phyloP scores from a whole-genome alignment of 2,329 filamentous ascomycete genomes.

The Aureobasidium sp. region DNA sequence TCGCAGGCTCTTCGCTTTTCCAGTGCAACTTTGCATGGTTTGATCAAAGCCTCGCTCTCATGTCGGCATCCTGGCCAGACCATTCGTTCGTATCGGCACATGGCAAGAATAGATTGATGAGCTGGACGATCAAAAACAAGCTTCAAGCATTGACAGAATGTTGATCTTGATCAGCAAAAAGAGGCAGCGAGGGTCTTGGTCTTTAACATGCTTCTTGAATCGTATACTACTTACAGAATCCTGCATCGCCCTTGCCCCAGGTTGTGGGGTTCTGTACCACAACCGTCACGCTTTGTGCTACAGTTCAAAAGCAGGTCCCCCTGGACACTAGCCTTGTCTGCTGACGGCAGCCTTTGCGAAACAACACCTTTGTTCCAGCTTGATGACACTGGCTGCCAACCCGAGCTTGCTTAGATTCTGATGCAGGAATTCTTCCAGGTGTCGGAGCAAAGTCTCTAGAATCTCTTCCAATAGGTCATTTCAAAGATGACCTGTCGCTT shows the following conservation, averaged over 20 bases:
- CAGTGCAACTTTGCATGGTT: neutral
- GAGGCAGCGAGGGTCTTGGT: neutral
- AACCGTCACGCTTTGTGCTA: neutral
- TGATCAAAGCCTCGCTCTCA: neutral
- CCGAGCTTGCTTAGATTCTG: neutral
- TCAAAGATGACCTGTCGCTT: constrained; percentile 1
- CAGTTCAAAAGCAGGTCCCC: constrained; percentile 6
- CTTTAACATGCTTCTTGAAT: neutral
- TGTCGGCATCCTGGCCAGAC: constrained; percentile 11
- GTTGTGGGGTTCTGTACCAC: constrained; percentile 8
- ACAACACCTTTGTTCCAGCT: neutral
- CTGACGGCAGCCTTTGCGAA: neutral
- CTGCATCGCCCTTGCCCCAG: neutral
- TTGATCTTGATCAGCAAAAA: neutral
- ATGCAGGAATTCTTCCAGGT: neutral
- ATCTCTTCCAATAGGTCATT: neutral
- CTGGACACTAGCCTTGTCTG: neutral
- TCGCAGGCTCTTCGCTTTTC: constrained; percentile 8
- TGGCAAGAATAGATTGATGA: neutral
- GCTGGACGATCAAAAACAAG: neutral
- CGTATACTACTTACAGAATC: neutral
- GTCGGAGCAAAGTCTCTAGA: neutral
- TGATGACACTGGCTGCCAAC: no score
- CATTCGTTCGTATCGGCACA: constrained; percentile 11
- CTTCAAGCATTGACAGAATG: neutral